Conservation (phyloP, 2,329 filamentous ascomycete genomes). For the Pseudogymnoascus sp. region DNA sequence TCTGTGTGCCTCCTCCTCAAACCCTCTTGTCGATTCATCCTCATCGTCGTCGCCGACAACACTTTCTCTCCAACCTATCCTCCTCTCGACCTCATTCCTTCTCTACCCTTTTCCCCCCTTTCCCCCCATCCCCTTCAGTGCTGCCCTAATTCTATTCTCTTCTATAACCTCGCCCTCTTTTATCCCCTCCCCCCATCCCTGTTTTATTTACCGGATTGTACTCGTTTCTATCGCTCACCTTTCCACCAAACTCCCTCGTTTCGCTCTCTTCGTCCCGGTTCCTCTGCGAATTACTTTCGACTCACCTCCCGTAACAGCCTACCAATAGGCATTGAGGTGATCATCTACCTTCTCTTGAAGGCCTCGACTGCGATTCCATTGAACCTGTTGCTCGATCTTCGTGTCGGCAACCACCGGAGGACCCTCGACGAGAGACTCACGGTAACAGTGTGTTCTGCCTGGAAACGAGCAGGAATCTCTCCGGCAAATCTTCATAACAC, state of each 20-base stretch:
- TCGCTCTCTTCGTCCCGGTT: neutral
- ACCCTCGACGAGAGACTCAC: slow-evolving; percentile 13
- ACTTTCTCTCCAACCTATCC: slow-evolving; percentile 14
- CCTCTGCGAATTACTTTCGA: neutral
- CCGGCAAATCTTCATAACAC: slow-evolving; percentile 20
- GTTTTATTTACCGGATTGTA: slow-evolving; percentile 15
- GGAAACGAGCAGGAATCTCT: slow-evolving; percentile 13
- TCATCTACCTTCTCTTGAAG: neutral
- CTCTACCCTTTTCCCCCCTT: slow-evolving; percentile 20
- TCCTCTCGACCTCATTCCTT: slow-evolving; percentile 27
- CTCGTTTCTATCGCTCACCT: slow-evolving; percentile 11
- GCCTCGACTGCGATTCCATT: slow-evolving; percentile 3
- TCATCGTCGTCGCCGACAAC: slow-evolving; percentile 17
- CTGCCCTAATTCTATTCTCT: slow-evolving; percentile 30
- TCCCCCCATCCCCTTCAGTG: slow-evolving; percentile 21
- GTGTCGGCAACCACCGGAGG: slow-evolving; percentile 2
- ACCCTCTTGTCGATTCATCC: slow-evolving; percentile 9
- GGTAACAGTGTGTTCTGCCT: slow-evolving; percentile 25
- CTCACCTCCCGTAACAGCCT: neutral
- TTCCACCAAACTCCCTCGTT: neutral
- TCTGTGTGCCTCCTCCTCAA: slow-evolving; percentile 9
- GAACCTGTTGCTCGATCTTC: neutral
- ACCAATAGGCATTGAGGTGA: neutral
- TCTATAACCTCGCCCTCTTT: slow-evolving; percentile 23
- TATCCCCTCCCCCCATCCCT: slow-evolving; percentile 18